Evolutionary conservation across 306 rosid genomes (phyloP), one percentile per base, ranked within the genome.

Genomic region (Acacia melanoxylon): DNA sequence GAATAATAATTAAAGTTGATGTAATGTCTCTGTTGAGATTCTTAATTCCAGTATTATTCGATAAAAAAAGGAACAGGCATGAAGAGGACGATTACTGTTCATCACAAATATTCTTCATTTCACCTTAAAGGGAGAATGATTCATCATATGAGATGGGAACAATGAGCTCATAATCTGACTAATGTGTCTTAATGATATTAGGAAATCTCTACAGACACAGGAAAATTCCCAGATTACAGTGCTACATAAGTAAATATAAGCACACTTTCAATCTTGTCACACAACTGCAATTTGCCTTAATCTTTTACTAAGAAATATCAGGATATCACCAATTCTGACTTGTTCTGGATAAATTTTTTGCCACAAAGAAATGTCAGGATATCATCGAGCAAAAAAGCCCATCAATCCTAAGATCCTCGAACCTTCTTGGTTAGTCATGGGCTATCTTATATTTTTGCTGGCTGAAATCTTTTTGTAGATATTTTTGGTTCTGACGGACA

Each of bases 381-480:
- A 45, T 44, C 75, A 71, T 58, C 17, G 3, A 25, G 75, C 75
- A 71, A 71, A 71, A 41, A 14, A 45, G 40, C 75, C 58, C 58
- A 71, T 71, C 58, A 45, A 69, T 69, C 74, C 74, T 42, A n/a
- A 11, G 20, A 40, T 12, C n/a, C 74, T 10, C 5, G 49, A 6
- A 51, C 74, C 74, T 20, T 68, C 81, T 78, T 62, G 54, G 7
- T 37, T 58, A 14, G 1, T 6, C 20, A 29, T 2, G 2, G 15
- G 35, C 83, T 79, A 68, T 74, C 68, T 61, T 70, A 61, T 54
- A 78, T 15, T 91, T 85, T 88, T 93, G 85, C 87, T 86, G 17
- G 80, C 81, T 81, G 82, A 91, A 68, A 92, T 88, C 87, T 85
- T 93, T 4, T 46, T 66, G 88, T 95, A 95, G 12, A 95, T 81